These are phyloP conservation scores for Boletellus ananiceps DNA, from an alignment of 768 basidiomycete genomes.

Conservation along the genomic window DNA sequence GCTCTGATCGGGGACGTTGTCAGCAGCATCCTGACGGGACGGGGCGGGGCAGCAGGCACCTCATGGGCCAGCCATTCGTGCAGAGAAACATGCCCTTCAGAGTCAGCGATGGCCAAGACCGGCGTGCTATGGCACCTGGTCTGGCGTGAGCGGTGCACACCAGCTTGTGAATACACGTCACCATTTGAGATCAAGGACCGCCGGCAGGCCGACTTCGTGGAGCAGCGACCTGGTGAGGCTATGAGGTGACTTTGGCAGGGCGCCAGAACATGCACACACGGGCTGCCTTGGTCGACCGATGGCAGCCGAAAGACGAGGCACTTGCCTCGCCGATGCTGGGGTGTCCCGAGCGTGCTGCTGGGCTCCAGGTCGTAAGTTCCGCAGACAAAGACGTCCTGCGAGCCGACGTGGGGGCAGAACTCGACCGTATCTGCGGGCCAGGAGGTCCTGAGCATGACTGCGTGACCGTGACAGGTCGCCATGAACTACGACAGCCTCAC, in stretches of 20 bases:
- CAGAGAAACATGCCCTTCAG: conserved; percentile 73
- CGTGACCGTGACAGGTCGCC: conserved; percentile 5
- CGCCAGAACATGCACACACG: conserved; percentile 31
- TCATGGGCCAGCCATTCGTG: conserved; percentile 50
- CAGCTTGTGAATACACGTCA: conserved; percentile 25
- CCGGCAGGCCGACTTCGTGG: conserved; percentile 70
- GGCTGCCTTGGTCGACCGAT: conserved; percentile 23
- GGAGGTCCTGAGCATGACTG: conserved; percentile 50
- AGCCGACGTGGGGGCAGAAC: conserved; percentile 71
- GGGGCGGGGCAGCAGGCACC: conserved; percentile 29
- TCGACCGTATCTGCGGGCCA: conserved; percentile 89
- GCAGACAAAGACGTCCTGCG: conserved; percentile 67
- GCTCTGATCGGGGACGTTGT: conserved; percentile 30
- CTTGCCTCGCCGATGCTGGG: conserved; percentile 57
- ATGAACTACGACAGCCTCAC: conserved; percentile 71
- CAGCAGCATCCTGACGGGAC: neutral
- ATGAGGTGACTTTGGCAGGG: neutral
- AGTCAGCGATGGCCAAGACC: conserved; percentile 72
- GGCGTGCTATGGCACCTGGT: conserved; percentile 58
- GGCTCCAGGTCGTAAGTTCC: conserved; percentile 85
- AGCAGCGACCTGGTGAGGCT: conserved; percentile 44
- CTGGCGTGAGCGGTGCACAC: conserved; percentile 3
- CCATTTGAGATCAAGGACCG: conserved; percentile 96
- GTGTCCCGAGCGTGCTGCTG: conserved; percentile 12
- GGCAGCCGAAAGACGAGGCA: conserved; percentile 63